Conservation (phyloP, 2,329 filamentous ascomycete species). For the Diaporthe sp. region DNA sequence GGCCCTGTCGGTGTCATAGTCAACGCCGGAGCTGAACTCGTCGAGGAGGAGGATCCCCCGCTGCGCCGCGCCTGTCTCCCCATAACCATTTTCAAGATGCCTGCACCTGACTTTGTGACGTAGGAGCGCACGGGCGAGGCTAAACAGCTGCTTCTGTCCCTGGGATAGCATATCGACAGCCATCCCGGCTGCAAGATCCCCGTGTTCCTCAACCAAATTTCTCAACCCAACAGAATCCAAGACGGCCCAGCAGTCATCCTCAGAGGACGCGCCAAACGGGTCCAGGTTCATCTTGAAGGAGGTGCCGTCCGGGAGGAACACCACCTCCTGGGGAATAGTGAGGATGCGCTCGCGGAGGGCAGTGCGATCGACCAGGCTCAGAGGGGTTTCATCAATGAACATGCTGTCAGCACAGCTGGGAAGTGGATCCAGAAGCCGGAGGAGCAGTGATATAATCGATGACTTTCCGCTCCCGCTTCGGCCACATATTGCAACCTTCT, state of each 20-base stretch:
- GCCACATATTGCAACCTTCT: conserved; percentile 55
- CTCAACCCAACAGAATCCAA: not conserved
- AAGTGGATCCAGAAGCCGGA: conserved; percentile 54
- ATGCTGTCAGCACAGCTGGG: conserved; percentile 47
- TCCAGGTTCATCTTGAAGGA: conserved; percentile 57
- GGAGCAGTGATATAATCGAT: conserved; percentile 51
- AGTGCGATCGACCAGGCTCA: conserved; percentile 52
- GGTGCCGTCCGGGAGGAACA: conserved; percentile 60
- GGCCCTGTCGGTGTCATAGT: conserved; percentile 56
- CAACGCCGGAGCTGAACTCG: conserved; percentile 60
- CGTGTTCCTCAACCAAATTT: not conserved
- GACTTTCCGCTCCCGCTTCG: conserved; percentile 57
- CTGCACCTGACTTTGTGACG: not conserved
- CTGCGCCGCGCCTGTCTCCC: not conserved
- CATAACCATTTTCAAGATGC: not conserved
- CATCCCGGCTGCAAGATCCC: not conserved
- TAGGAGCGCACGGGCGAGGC: conserved; percentile 29
- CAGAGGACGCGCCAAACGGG: conserved; percentile 43
- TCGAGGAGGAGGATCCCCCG: conserved; percentile 56
- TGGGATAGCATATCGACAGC: conserved; percentile 5
- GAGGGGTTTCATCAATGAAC: conserved; percentile 55
- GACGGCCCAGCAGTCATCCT: not conserved
- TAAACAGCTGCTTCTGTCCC: conserved; percentile 30
- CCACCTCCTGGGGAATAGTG: conserved; percentile 63
- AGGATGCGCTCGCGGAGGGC: conserved; percentile 60